A percentile compares a stretch with the other conserved stretches of the same genome.
Conservation (phyloP, 352 stramenopile genomes). For the Thraustotheca clavata region DNA sequence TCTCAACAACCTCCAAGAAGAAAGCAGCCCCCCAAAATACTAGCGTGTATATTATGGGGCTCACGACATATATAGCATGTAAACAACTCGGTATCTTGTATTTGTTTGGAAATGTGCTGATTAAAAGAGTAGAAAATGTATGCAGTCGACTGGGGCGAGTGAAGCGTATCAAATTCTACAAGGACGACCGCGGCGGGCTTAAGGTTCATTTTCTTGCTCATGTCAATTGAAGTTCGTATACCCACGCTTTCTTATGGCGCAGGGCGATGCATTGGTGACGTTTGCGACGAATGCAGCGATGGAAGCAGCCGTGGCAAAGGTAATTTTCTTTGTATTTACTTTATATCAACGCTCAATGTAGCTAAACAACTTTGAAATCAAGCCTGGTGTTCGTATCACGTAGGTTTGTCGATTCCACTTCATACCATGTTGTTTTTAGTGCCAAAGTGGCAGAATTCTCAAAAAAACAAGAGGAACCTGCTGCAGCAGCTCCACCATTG, state of each 20-base stretch:
- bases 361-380: constrained; percentile 78
- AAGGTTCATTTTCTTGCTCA: constrained; percentile 33
- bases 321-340: constrained; percentile 20
- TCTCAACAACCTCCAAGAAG: constrained; percentile 23
- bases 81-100: constrained; percentile 53
- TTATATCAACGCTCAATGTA: constrained; percentile 21
- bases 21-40: constrained; percentile 36
- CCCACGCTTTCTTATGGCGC: neutral
- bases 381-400: constrained; percentile 75
- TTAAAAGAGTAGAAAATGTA: constrained; percentile 37
- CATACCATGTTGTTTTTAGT: constrained; percentile 21
- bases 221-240: neutral
- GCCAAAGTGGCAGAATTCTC: constrained; percentile 40
- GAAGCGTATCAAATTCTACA: constrained; percentile 81
- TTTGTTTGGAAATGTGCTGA: neutral
- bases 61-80: constrained; percentile 75
- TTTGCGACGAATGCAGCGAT: constrained; percentile 61
- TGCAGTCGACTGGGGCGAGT: constrained; percentile 72
- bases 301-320: constrained; percentile 60
- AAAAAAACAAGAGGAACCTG: constrained; percentile 23
- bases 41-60: constrained; percentile 71
- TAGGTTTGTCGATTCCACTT: constrained; percentile 25
- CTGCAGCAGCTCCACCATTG: neutral
- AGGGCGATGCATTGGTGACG: constrained; percentile 81
- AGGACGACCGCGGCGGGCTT: constrained; percentile 60